A percentile compares a stretch with the other conserved stretches of the same genome.
Evolutionary conservation across 257 asterid genomes (phyloP).

Genomic region (Fraxinus cuspidata): DNA sequence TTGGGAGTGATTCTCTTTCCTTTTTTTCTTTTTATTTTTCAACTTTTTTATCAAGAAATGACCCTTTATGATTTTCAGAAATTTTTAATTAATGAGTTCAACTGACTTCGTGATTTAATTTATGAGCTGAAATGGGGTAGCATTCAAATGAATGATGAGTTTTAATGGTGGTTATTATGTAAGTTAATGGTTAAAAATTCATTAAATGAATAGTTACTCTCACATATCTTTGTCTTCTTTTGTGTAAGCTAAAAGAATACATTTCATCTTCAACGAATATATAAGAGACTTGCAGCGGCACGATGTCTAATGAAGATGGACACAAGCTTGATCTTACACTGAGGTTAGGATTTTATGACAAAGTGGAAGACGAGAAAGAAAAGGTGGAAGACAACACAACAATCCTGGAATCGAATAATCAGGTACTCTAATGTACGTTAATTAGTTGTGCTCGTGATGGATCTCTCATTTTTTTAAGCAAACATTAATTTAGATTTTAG

Average conservation of each 20-base stretch:
- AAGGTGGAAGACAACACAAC: neutral
- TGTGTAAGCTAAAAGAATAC: neutral
- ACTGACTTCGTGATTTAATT: no score
- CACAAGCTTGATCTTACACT: constrained; percentile 22
- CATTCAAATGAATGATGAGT: neutral
- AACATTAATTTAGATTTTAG: no score
- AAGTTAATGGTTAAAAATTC: no score
- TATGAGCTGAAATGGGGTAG: neutral
- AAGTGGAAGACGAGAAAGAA: neutral
- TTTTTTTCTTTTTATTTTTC: no score
- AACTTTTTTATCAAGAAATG: no score
- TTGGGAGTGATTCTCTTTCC: neutral
- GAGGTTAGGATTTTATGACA: constrained; percentile 17
- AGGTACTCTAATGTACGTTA: neutral
- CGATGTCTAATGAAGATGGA: neutral
- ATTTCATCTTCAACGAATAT: neutral
- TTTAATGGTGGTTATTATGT: neutral
- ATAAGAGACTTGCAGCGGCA: neutral
- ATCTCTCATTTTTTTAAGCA: no score
- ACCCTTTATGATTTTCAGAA: no score
- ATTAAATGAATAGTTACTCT: no score
- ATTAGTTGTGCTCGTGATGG: neutral
- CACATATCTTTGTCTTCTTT: no score
- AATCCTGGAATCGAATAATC: neutral
- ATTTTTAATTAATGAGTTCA: neutral